A percentile compares a stretch with the other conserved stretches of the same genome.
These are phyloP conservation scores for Pleurotus salmoneostramineus DNA, from an alignment of 768 basidiomycete genomes.

Conservation along the genomic window DNA sequence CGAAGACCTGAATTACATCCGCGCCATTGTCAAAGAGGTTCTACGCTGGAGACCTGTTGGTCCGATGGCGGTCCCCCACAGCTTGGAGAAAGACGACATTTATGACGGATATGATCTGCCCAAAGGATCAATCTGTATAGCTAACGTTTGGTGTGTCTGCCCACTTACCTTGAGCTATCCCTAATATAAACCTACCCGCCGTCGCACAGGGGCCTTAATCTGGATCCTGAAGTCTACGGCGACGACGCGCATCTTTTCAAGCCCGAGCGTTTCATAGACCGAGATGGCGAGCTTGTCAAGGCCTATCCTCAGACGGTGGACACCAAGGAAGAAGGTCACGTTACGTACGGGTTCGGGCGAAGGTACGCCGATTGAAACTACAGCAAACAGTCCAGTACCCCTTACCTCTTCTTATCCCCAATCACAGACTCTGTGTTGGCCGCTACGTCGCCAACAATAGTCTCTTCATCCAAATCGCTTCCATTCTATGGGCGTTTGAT, in stretches of 20 bases:
- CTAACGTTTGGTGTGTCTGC: conserved; percentile 27
- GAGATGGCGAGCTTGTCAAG: conserved; percentile 24
- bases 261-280: conserved; percentile 42
- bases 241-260: conserved; percentile 32
- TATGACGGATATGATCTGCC: conserved; percentile 44
- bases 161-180: conserved; percentile 1
- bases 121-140: conserved; percentile 31
- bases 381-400: too few relatives aligned
- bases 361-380: neutral
- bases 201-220: conserved; percentile 25
- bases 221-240: conserved; percentile 25
- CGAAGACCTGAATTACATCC: conserved; percentile 31
- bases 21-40: conserved; percentile 31
- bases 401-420: neutral
- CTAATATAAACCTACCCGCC: too few relatives aligned
- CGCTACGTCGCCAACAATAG: neutral
- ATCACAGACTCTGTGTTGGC: neutral
- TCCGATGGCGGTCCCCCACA: conserved; percentile 29
- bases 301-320: conserved; percentile 27
- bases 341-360: conserved; percentile 33
- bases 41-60: conserved; percentile 25
- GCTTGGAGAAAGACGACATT: conserved; percentile 33
- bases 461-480: neutral
- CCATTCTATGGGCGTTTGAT: neutral
- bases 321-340: conserved; percentile 18